phyloP scores from a whole-genome alignment of 1,139 yeast species.

The Saccharomyces hybrid region DNA sequence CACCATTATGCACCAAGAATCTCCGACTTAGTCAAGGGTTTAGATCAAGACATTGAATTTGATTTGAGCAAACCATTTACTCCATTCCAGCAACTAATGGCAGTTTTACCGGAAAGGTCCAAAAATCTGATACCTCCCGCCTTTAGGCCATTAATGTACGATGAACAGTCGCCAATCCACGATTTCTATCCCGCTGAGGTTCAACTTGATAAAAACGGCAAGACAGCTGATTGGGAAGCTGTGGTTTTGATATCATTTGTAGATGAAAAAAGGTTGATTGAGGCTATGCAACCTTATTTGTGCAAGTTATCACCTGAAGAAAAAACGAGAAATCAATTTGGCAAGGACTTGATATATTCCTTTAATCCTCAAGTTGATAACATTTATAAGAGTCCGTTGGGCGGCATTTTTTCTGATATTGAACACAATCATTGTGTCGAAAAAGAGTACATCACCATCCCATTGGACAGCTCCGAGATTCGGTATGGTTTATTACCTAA shows the following conservation, averaged over 20 bases:
- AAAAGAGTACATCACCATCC: slow-evolving; percentile 45
- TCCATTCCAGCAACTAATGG: slow-evolving; percentile 97
- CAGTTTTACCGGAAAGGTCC: slow-evolving; percentile 93
- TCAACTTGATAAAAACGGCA: slow-evolving; percentile 86
- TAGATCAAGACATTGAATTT: slow-evolving; percentile 54
- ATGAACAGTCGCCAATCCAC: slow-evolving; percentile 74
- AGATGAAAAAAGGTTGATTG: slow-evolving; percentile 67
- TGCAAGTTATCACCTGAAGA: slow-evolving; percentile 61
- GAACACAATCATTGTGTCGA: slow-evolving; percentile 75
- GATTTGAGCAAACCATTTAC: slow-evolving; percentile 71
- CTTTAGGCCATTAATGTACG: slow-evolving; percentile 82
- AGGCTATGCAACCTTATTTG: slow-evolving; percentile 63
- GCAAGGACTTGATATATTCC: slow-evolving; percentile 57
- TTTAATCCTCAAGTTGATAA: slow-evolving; percentile 72
- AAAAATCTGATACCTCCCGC: slow-evolving; percentile 68
- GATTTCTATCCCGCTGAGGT: slow-evolving; percentile 91
- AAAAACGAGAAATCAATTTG: slow-evolving; percentile 62
- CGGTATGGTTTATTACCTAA: slow-evolving; percentile 59
- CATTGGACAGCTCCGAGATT: slow-evolving; percentile 40
- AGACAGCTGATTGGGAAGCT: slow-evolving; percentile 97
- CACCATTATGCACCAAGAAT: slow-evolving; percentile 92
- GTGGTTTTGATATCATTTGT: slow-evolving; percentile 93
- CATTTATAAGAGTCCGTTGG: slow-evolving; percentile 69
- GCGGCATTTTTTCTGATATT: slow-evolving; percentile 69
- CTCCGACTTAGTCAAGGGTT: slow-evolving; percentile 71